Base-by-base conservation (phyloP, 192 early-diverging fungal species). In the Coemansia sp. region DNA sequence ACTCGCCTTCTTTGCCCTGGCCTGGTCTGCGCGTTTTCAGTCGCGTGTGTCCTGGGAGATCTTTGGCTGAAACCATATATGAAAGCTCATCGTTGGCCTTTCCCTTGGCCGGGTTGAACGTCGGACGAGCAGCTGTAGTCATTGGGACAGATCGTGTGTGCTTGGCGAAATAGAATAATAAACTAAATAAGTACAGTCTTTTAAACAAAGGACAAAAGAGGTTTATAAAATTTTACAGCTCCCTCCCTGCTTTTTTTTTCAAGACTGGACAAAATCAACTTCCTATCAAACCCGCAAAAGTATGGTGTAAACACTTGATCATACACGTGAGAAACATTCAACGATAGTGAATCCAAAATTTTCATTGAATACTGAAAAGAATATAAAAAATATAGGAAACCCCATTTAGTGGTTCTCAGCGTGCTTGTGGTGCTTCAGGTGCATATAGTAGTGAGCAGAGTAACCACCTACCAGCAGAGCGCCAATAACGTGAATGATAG, bases 381-480 rank as follows among this genome's bases (percentile, higher is more conserved):
- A 48, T 48, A 15, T 48, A 48, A 15, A 48, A 41, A 41, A 41
- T 5, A 41, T 5, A 11, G 39, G 2, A 15, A n/a, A 3, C 3
- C 14, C 32, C 11, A 28, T 78, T 76, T 90, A 92, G 79, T 92
- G 91, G 88, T 92, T 87, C 76, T 89, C 90, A 61, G 86, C 88
- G 81, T 87, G 89, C 90, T 91, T 92, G 90, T 92, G 91, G 88
- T 91, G 87, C 87, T 82, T 89, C 79, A 92, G 80, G 86, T 92
- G 91, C 88, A 88, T 89, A 73, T 87, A 77, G 79, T 92, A 92
- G 73, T 92, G 89, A 63, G 90, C 86, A 73, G 87, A 76, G 85
- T 92, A 92, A 64, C 88, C 88, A 66, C 76, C 67, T 32, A 79
- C 75, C 65, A 89, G 85, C 83, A 92, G 71, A 41, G 75, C 86